Conservation (phyloP, 2,329 filamentous ascomycete genomes). For the Apiospora sp. region DNA sequence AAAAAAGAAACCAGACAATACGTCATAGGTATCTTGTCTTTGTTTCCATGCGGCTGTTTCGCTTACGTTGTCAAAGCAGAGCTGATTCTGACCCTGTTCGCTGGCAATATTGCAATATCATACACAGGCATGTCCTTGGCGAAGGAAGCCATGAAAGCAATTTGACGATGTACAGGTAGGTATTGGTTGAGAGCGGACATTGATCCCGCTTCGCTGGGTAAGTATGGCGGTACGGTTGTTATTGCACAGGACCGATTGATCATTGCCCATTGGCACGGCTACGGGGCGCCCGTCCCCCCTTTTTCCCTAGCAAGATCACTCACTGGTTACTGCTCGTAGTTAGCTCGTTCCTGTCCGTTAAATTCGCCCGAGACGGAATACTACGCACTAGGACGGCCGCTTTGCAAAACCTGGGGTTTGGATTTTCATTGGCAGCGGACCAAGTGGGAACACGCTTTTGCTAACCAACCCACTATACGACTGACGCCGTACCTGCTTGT, state of each 20-base stretch:
- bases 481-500: not conserved
- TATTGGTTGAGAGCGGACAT: constrained; percentile 6
- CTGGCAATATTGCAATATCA: not conserved
- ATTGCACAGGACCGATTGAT: not conserved
- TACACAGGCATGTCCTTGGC: not conserved
- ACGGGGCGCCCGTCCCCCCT: constrained; percentile 4
- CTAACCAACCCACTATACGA: not conserved
- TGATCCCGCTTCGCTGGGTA: not conserved
- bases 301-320: not conserved
- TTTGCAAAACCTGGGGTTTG: constrained; percentile 12
- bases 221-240: not conserved
- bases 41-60: not conserved
- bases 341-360: not conserved
- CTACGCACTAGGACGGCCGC: not conserved
- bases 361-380: not conserved
- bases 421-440: constrained; percentile 3
- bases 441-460: not conserved
- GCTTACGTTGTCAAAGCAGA: constrained; percentile 1
- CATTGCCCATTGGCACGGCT: not conserved
- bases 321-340: constrained; percentile 8
- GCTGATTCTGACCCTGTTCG: not conserved
- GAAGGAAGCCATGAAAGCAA: not conserved
- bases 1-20: not conserved
- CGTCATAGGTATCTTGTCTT: constrained; percentile 5
- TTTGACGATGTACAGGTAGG: not conserved